Base-by-base conservation (phyloP, 352 stramenopile genomes). In the Phytophthora sp. region DNA sequence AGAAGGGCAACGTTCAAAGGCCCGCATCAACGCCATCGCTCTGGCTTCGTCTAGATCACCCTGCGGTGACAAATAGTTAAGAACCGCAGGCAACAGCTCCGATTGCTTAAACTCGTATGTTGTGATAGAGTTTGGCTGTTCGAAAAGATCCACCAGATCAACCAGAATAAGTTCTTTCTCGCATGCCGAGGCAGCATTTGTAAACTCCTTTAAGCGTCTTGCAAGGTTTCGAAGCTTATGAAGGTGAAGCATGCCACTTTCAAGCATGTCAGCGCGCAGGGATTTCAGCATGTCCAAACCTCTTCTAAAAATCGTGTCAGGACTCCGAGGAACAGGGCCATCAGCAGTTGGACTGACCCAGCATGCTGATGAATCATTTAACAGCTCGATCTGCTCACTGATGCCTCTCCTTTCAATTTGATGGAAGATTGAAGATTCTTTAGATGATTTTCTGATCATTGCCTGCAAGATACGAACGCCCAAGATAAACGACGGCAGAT, bases 21-120 rank as follows among this genome's bases (percentile, higher is more conserved):
- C 72, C 5, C 58, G 58, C 42, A 82, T 66, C 34, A 94, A 31
- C 31, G 69, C 30, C 21, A 48, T 54, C 18, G 76, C 55, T 54
- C 79, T 56, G 28, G 50, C 38, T 52, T 81, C 68, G 31, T 87
- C 55, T 3, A 82, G n/a, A 10, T 72, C 51, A 9, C 51, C 62
- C 1, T 61, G 44, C 3, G 80, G 74, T 4, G 74, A 69, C 5
- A 94, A 26, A 37, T 82, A 91, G 8, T 75, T 51, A 24, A 92
- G 57, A 34, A 95, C 60, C 1, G 84, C 79, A 24, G 82, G 76
- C 7, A 95, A 70, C 1, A 95, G 59, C 39, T 86, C 72, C 2
- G 85, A 95, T 31, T 92, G 85, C 46, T 92, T 93, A 59, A 95
- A 92, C 44, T 95, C 87, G 27, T 92, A 91, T 1, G 82, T 88